Base-by-base conservation (phyloP, 1,284 basidiomycete species). In the Trichosporon ovoides region DNA sequence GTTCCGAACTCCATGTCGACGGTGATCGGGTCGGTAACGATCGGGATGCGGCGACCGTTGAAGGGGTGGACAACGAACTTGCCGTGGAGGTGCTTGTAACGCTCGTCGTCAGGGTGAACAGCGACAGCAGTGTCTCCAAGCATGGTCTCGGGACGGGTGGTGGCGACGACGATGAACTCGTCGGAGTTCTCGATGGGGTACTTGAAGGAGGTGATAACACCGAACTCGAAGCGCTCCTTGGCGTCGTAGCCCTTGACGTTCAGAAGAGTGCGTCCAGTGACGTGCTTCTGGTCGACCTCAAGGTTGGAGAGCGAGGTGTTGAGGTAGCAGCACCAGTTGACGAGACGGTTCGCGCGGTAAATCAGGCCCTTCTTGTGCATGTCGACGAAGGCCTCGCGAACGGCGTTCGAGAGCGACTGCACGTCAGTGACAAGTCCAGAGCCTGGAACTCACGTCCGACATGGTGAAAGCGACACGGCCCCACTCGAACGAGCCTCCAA, bases 91-190 rank as follows among this genome's bases (percentile, higher is more conserved):
- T 97, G 94, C 81, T 84, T 95, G 80, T 98, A 98, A 16, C 96
- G 84, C 31, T 83, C 76, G 76, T 98, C 96, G 59, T 94, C 84
- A 2, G 94, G 94, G 77, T 99, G 95, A 1, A 98, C 91, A 43
- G 96, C 96, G 49, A 99, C 87, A 34, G 91, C 96, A 7, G 93
- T 94, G 83, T 98, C 96, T 60, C 96, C 96, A 1, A 99, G 83
- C 89, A 98, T 96, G 1, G 96, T 98, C 79, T 98, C 96, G 0
- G 94, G 94, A 82, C 96, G 91, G 12, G 96, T 98, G 2, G 96
- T 98, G 0, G 94, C 95, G 53, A 99, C 88, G 57, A 96, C 82
- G 64, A 98, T 89, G 73, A 83, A 87, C 75, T 98, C 95, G 60
- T 96, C 93, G 85, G 66, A 54, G 50, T 43, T 48, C 69, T 95